phyloP scores from a whole-genome alignment of 2,329 filamentous ascomycete genomes.

The Talaromyces marneffei region DNA sequence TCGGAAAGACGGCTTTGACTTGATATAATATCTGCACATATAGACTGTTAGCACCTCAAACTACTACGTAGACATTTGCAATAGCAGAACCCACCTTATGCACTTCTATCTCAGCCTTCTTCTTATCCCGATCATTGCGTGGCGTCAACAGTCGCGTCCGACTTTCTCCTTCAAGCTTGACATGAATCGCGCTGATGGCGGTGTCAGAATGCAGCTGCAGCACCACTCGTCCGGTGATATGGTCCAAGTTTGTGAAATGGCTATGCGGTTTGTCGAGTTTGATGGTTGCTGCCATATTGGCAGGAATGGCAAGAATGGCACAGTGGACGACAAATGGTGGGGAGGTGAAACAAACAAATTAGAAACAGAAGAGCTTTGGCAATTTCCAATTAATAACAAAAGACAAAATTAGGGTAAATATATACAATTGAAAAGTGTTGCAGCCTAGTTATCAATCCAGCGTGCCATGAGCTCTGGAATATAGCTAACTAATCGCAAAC shows the following conservation, averaged over 20 bases:
- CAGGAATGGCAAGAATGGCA: not conserved
- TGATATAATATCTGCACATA: conserved; percentile 43
- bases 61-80: not conserved
- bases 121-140: conserved; percentile 40
- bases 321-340: not conserved
- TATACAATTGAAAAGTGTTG: not conserved
- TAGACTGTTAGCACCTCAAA: not conserved
- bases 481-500: not conserved
- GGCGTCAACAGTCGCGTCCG: conserved; percentile 39
- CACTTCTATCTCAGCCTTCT: conserved; percentile 43
- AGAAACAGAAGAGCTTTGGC: not conserved
- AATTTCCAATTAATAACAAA: not conserved
- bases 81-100: conserved; percentile 41
- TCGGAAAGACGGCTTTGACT: conserved; percentile 43
- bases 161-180: conserved; percentile 48
- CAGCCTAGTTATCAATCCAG: not conserved
- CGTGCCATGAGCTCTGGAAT: not conserved
- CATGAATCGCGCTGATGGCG: conserved; percentile 41
- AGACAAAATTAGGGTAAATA: not conserved
- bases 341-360: not conserved
- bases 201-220: conserved; percentile 38
- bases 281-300: conserved; percentile 41
- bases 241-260: conserved; percentile 47
- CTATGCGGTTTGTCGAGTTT: conserved; percentile 39
- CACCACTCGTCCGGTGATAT: conserved; percentile 42